A percentile compares a stretch with the other conserved stretches of the same genome.
Conservation (phyloP, 2,329 filamentous ascomycete genomes). For the Cylindrodendrum hubeiense region DNA sequence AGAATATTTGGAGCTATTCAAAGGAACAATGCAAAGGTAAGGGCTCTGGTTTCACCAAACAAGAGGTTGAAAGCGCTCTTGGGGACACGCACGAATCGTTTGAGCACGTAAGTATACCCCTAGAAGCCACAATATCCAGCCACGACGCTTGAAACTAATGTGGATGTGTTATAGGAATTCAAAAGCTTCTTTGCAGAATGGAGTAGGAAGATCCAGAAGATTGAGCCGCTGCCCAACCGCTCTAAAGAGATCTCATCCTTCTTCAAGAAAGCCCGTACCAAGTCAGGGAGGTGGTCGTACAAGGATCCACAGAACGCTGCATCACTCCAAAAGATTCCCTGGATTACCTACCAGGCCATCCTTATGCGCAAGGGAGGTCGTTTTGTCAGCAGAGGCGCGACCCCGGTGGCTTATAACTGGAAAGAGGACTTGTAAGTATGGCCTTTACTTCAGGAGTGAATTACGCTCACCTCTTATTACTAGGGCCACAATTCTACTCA, state of each 20-base stretch:
- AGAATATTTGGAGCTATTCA: conserved; percentile 10
- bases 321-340: neutral
- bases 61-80: neutral
- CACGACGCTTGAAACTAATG: neutral
- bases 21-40: neutral
- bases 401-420: conserved; percentile 14
- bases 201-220: neutral
- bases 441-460: neutral
- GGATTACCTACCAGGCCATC: conserved; percentile 6
- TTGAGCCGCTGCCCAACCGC: conserved; percentile 3
- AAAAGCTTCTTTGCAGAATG: neutral
- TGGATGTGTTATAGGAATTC: neutral
- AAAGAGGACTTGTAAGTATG: conserved; percentile 23
- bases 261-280: neutral
- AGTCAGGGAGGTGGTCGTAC: neutral
- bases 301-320: neutral
- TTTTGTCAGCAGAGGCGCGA: neutral
- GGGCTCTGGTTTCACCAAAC: neutral
- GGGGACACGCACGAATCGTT: neutral
- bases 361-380: neutral
- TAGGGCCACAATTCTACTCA: conserved; percentile 4
- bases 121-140: too few species aligned
- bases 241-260: neutral
- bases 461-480: neutral
- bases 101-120: neutral